Conservation (phyloP, 1,284 basidiomycete species). For the Microbotryomycetes sp. region DNA sequence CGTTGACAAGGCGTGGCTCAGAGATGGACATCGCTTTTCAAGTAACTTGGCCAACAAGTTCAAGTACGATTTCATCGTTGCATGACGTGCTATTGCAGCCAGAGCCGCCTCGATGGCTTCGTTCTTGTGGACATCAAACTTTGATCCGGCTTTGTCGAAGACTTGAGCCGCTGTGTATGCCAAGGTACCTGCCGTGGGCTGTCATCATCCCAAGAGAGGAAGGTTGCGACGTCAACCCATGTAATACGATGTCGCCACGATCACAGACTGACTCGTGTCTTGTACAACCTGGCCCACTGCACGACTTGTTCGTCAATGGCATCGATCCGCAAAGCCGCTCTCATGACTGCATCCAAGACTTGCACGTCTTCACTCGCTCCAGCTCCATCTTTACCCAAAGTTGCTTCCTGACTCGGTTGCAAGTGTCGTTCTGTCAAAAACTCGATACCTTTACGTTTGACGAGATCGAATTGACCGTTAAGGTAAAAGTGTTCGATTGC, state of each 20-base stretch:
- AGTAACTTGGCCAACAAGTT: not conserved
- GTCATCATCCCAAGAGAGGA: too few species aligned
- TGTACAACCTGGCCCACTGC: not conserved
- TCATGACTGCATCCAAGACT: not conserved
- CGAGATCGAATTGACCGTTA: not conserved
- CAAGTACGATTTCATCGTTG: not conserved
- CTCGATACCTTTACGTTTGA: not conserved
- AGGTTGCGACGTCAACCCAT: not conserved
- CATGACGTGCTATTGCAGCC: not conserved
- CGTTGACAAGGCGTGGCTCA: not conserved
- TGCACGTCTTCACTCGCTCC: not conserved
- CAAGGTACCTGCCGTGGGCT: not conserved
- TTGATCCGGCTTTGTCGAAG: not conserved
- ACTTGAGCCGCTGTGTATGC: not conserved
- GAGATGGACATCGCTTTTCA: not conserved
- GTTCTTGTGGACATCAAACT: not conserved
- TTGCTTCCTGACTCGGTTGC: not conserved
- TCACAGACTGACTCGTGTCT: not conserved
- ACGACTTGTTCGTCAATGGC: not conserved
- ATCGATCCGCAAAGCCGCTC: not conserved
- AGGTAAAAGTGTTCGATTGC: not conserved
- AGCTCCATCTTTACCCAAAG: not conserved
- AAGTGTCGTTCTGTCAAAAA: not conserved
- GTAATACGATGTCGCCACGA: not conserved
- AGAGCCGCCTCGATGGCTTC: not conserved